Evolutionary conservation across 495 filamentous ascomycete genomes (phyloP).

Genomic region (Hyaloscypha variabilis): DNA sequence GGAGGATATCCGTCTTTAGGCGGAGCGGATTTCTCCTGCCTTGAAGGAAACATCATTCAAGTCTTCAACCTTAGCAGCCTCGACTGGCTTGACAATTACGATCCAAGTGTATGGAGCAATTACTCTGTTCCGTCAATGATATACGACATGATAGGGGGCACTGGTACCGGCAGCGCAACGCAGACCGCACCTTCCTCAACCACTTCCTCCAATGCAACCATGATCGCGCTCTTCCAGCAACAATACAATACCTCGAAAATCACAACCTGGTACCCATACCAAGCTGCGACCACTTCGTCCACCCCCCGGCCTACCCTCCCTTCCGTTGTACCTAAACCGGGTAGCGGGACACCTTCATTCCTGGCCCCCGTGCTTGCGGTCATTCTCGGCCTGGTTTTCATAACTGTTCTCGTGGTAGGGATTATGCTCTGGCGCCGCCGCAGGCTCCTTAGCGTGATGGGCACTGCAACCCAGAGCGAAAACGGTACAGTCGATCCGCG

Average conservation of each 20-base stretch:
- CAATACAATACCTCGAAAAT: constrained; percentile 61
- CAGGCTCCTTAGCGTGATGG: constrained; percentile 38
- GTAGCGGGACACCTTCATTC: constrained; percentile 56
- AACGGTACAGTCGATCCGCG: constrained; percentile 44
- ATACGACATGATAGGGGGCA: constrained; percentile 61
- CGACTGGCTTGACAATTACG: constrained; percentile 60
- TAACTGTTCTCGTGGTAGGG: constrained; percentile 49
- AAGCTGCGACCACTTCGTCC: constrained; percentile 1
- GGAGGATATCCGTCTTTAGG: constrained; percentile 49
- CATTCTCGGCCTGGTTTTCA: constrained; percentile 61
- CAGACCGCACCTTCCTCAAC: constrained; percentile 38
- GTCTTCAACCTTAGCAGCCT: constrained; percentile 67
- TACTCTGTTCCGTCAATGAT: constrained; percentile 67
- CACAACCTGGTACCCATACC: constrained; percentile 61
- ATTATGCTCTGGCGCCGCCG: constrained; percentile 59
- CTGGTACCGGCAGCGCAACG: constrained; percentile 60
- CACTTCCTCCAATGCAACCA: constrained; percentile 52
- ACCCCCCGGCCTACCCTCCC: constrained; percentile 11
- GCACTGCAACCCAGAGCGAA: constrained; percentile 41
- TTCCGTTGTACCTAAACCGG: neutral
- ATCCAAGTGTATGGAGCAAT: constrained; percentile 56
- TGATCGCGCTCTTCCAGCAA: constrained; percentile 55
- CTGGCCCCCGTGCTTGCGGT: constrained; percentile 68
- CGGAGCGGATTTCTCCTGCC: constrained; percentile 40
- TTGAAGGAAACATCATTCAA: constrained; percentile 53